Evolutionary conservation across 208 protist genomes (phyloP).

Genomic region (Dictyostelium gargantuum): DNA sequence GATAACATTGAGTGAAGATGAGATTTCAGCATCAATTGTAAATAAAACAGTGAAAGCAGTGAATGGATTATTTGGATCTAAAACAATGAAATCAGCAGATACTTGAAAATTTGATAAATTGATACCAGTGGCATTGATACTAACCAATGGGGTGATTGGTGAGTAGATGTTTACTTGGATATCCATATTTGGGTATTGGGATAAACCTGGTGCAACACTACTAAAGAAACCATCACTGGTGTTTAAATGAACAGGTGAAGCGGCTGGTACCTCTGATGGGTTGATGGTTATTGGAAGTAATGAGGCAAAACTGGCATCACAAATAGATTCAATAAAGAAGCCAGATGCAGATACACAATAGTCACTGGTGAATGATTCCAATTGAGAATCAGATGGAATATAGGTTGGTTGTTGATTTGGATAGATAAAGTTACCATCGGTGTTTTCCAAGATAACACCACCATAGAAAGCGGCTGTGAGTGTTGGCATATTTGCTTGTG

Average conservation of each 20-base stretch:
- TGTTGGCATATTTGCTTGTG: neutral
- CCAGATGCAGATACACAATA: neutral
- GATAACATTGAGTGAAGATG: neutral
- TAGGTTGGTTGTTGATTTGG: neutral
- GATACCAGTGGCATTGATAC: neutral
- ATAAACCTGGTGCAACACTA: neutral
- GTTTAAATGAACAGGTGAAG: conserved; percentile 18
- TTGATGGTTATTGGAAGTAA: neutral
- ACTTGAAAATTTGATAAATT: neutral
- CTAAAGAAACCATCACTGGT: conserved; percentile 26
- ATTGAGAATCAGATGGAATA: neutral
- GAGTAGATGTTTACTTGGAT: neutral
- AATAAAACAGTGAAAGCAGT: neutral
- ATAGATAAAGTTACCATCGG: neutral
- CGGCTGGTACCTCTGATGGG: neutral
- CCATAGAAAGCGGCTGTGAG: neutral
- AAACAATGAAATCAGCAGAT: neutral
- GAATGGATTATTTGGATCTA: neutral
- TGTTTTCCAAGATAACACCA: neutral
- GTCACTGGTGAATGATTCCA: neutral
- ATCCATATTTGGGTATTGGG: neutral
- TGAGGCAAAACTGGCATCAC: neutral
- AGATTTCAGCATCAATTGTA: neutral
- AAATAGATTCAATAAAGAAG: neutral
- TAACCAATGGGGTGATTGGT: neutral